Evolutionary conservation across 805 yeast species (phyloP), one percentile per base, ranked within the genome.

Genomic region (Kodamaea hsintzibuensis): DNA sequence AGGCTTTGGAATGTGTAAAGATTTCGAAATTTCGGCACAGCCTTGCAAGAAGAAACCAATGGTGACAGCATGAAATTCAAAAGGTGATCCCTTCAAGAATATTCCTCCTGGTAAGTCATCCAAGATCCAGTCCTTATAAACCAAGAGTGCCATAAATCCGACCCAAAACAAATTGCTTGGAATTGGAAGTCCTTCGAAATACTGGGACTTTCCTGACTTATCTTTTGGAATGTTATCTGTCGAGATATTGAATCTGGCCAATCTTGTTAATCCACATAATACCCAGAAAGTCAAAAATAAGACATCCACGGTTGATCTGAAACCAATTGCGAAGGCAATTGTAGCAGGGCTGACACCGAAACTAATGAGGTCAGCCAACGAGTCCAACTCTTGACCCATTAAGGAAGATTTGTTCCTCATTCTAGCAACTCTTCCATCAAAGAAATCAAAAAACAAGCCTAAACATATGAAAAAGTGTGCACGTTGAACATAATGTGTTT

Each of bases 341-440:
- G 91, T 80, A 55, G 97, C 96, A 1, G 99, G 99, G 1, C 96
- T 92, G 35, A 93, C 97, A 57, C 98, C 96, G 69, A 95, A 95
- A 10, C 97, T 89, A 38, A 93, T 82, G 64, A 95, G 82, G 72
- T 95, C 99, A 18, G 99, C 99, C 62, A 95, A 80, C 1, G 98
- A 92, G 68, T 95, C 99, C 64, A 95, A 82, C 74, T 95, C 99
- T 72, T 95, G 98, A 56, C 99, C 99, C 89, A 95, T 89, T 52
- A 95, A 79, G 10, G 96, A 87, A 2, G 96, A 83, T 74, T 92
- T 91, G 69, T 91, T 88, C 73, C 97, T 83, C 74, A 95, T 81
- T 66, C 99, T 82, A 3, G 99, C 99, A 7, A 93, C 99, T 63
- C 96, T 84, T 37, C 99, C 99, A 69, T 95, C 99, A 69, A 95